phyloP scores from a whole-genome alignment of 1,139 yeast genomes.

The Blastobotrys aristatus region DNA sequence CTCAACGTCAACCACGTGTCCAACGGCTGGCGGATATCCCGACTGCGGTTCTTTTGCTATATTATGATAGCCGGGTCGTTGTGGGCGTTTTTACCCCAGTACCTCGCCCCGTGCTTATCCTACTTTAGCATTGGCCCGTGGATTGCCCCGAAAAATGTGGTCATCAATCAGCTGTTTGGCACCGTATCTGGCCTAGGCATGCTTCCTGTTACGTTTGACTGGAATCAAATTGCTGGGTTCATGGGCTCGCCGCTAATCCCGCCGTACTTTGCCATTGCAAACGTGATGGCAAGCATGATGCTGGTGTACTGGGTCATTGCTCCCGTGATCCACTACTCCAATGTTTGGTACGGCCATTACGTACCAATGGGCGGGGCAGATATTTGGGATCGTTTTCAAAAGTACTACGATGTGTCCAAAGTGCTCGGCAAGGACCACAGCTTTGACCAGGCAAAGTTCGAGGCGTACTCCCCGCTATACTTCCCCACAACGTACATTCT shows the following conservation, averaged over 20 bases:
- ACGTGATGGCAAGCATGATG: constrained; percentile 45
- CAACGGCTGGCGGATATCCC: constrained; percentile 50
- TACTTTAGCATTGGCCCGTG: constrained; percentile 53
- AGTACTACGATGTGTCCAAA: constrained; percentile 40
- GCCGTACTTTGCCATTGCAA: constrained; percentile 54
- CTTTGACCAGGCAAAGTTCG: constrained; percentile 48
- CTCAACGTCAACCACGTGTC: constrained; percentile 54
- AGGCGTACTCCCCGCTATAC: constrained; percentile 54
- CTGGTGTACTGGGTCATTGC: constrained; percentile 43
- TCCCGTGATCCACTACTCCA: constrained; percentile 46
- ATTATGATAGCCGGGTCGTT: constrained; percentile 41
- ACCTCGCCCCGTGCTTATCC: constrained; percentile 47
- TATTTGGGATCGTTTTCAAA: constrained; percentile 44
- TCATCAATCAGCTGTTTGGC: constrained; percentile 60
- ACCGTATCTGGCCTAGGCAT: constrained; percentile 57
- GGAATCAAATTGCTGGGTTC: constrained; percentile 54
- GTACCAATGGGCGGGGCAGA: constrained; percentile 46
- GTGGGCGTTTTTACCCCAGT: constrained; percentile 57
- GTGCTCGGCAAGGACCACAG: constrained; percentile 43
- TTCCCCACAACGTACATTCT: constrained; percentile 60
- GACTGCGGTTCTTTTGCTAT: constrained; percentile 44
- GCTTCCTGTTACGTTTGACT: constrained; percentile 56
- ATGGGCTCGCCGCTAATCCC: constrained; percentile 64
- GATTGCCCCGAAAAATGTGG: constrained; percentile 51
- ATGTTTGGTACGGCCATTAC: constrained; percentile 48